Conservation (phyloP, 768 basidiomycete genomes). For the Thelephora ganbajun region DNA sequence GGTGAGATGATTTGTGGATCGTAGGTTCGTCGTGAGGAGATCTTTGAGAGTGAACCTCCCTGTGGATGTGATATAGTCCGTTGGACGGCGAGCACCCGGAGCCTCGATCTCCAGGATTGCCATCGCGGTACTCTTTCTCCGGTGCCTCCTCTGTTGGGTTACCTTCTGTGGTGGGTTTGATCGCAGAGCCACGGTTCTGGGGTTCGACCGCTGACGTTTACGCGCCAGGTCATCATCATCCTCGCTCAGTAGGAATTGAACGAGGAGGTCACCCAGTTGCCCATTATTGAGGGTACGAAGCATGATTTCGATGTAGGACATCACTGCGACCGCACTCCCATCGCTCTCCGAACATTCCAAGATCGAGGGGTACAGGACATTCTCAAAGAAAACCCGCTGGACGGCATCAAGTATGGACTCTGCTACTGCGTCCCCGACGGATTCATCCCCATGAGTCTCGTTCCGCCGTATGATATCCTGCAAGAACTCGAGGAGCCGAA, state of each 20-base stretch:
- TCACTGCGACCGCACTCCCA: slow-evolving; percentile 92
- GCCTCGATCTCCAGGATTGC: slow-evolving; percentile 77
- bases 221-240: slow-evolving; percentile 59
- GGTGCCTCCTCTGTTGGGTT: slow-evolving; percentile 27
- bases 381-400: slow-evolving; percentile 78
- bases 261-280: slow-evolving; percentile 52
- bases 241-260: slow-evolving; percentile 74
- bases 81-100: slow-evolving; percentile 51
- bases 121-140: slow-evolving; percentile 83
- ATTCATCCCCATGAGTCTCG: slow-evolving; percentile 24
- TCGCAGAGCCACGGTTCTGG: slow-evolving; percentile 17
- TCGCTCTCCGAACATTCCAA: slow-evolving; percentile 86
- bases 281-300: slow-evolving; percentile 60
- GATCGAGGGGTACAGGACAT: slow-evolving; percentile 85
- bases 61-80: slow-evolving; percentile 77
- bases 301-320: slow-evolving; percentile 90
- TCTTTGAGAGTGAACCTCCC: slow-evolving; percentile 89
- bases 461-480: slow-evolving; percentile 79
- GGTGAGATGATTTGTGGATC: slow-evolving; percentile 49
- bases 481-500: slow-evolving; percentile 82
- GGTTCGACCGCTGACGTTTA: slow-evolving; percentile 25
- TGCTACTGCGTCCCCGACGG: slow-evolving; percentile 71
- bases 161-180: neutral
- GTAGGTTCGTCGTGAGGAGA: slow-evolving; percentile 65
- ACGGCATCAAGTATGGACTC: slow-evolving; percentile 76